phyloP scores from a whole-genome alignment of 345 rosid species.

The Xanthoceras sorbifolium region DNA sequence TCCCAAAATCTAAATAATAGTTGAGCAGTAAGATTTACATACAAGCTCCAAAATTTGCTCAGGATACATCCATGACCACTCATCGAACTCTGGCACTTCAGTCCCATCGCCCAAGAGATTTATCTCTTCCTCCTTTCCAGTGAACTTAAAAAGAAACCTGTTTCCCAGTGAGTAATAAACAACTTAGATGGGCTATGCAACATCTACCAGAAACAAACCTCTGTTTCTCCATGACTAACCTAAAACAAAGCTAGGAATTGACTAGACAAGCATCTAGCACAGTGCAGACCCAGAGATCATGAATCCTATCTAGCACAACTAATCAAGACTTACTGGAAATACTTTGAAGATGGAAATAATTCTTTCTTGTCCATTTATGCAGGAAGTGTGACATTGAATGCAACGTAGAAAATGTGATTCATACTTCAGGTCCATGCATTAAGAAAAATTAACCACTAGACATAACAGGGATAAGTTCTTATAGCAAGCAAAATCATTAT shows the following conservation, averaged over 20 bases:
- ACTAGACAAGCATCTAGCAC: not conserved
- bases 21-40: slow-evolving; percentile 20
- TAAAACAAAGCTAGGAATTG: not conserved
- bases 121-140: slow-evolving; percentile 76
- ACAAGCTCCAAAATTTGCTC: slow-evolving; percentile 62
- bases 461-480: not conserved
- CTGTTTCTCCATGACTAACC: not conserved
- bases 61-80: slow-evolving; percentile 73
- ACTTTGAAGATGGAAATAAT: not conserved
- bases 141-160: slow-evolving; percentile 81
- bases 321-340: not conserved
- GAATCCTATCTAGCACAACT: not conserved
- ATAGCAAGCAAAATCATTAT: not conserved
- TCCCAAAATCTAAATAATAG: not conserved
- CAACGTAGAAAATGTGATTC: not conserved
- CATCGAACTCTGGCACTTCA: slow-evolving; percentile 67
- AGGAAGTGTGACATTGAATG: not conserved
- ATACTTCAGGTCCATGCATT: slow-evolving; percentile 2
- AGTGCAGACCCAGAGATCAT: not conserved
- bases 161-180: slow-evolving; percentile 9
- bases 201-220: not conserved
- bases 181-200: not conserved
- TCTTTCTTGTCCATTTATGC: not conserved
- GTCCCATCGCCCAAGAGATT: slow-evolving; percentile 74
- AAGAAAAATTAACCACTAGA: not conserved